Percentiles rank a stretch among this genome's conserved stretches.
phyloP scores from a whole-genome alignment of 192 early-diverging fungal species.

The Jimgerdemannia flammicorona region DNA sequence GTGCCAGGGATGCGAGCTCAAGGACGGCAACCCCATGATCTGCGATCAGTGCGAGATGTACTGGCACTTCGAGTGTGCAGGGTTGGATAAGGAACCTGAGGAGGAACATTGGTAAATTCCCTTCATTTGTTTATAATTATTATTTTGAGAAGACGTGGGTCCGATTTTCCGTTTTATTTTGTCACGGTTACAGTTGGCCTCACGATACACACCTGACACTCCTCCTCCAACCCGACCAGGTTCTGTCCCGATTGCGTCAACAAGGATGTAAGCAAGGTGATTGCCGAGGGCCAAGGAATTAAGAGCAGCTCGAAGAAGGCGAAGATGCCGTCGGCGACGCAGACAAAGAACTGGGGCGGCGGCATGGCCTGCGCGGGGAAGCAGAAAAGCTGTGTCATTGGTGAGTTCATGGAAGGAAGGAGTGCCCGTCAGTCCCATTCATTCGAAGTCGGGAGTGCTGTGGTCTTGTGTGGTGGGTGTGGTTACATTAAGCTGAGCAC shows the following conservation, averaged over 20 bases:
- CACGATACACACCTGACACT: not conserved
- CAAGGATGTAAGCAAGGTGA: conserved; percentile 26
- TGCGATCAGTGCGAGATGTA: conserved; percentile 59
- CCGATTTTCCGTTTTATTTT: not conserved
- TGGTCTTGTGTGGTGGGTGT: not conserved
- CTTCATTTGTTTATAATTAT: conserved; percentile 20
- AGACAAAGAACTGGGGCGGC: conserved; percentile 51
- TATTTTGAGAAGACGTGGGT: not conserved
- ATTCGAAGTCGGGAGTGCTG: not conserved
- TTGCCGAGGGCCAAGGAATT: conserved; percentile 34
- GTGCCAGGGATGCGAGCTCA: conserved; percentile 44
- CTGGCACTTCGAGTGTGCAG: conserved; percentile 49
- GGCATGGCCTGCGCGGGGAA: conserved; percentile 49
- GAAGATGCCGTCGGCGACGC: conserved; percentile 50
- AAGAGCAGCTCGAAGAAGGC: conserved; percentile 29
- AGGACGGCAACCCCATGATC: conserved; percentile 50
- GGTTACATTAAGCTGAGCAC: not conserved
- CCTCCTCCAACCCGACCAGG: not conserved
- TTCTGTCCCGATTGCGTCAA: conserved; percentile 46
- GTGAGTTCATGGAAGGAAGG: conserved; percentile 1
- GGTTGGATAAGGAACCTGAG: conserved; percentile 33
- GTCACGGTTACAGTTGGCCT: not conserved
- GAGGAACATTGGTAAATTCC: conserved; percentile 18
- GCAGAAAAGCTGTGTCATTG: conserved; percentile 3
- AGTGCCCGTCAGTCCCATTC: too few species aligned